phyloP scores from a whole-genome alignment of 768 basidiomycete genomes.

The Rhodotorula sphaerocarpa region DNA sequence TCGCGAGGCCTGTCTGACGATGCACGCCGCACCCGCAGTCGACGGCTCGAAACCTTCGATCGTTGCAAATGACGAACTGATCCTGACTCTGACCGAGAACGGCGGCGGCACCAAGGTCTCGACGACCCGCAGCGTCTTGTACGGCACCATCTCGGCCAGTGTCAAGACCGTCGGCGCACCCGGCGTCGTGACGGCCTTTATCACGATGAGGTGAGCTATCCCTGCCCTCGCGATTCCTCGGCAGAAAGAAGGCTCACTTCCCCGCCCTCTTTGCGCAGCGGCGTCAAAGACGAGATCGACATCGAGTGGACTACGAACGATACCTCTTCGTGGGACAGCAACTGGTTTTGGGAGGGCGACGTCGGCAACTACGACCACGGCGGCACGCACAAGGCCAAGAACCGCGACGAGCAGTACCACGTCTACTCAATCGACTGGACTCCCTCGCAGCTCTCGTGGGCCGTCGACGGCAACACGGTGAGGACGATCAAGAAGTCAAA shows the following conservation, averaged over 20 bases:
- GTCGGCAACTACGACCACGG: constrained; percentile 25
- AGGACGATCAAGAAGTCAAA: constrained; percentile 38
- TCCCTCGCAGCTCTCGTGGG: constrained; percentile 28
- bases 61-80: constrained; percentile 31
- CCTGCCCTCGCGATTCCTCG: neutral
- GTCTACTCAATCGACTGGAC: constrained; percentile 30
- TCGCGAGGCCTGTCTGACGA: neutral
- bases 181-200: constrained; percentile 42
- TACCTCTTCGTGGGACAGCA: constrained; percentile 18
- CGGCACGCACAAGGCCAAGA: neutral
- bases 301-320: constrained; percentile 20
- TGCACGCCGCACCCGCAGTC: constrained; percentile 3
- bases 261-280: neutral
- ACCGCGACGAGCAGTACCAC: constrained; percentile 22
- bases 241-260: neutral
- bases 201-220: constrained; percentile 29
- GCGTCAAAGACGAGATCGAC: constrained; percentile 41
- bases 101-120: constrained; percentile 42
- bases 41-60: constrained; percentile 30
- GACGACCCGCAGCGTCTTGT: constrained; percentile 41
- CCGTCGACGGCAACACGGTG: constrained; percentile 35
- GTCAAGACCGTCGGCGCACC: constrained; percentile 38
- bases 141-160: constrained; percentile 39
- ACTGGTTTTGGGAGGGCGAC: constrained; percentile 18
- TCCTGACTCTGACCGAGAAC: constrained; percentile 23